Conservation (phyloP, 306 rosid species). For the Sicyos edulis region DNA sequence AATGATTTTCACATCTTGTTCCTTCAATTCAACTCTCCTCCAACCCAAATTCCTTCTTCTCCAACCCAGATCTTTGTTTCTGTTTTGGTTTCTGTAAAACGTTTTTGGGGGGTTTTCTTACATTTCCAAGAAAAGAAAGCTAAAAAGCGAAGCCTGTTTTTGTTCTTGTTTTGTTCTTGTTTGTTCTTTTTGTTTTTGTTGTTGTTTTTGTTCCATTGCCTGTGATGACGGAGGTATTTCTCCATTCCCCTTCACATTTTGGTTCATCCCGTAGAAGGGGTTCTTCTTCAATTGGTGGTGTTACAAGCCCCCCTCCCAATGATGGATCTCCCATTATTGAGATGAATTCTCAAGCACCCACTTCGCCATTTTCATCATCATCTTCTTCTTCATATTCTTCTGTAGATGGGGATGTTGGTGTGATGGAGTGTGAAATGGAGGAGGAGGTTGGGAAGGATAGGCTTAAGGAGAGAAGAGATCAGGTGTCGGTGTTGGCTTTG, state of each 20-base stretch:
- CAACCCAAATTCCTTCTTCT: slow-evolving; percentile 18
- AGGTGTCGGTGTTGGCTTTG: slow-evolving; percentile 51
- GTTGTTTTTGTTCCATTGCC: slow-evolving; percentile 37
- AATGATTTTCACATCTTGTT: slow-evolving; percentile 59
- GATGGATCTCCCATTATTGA: slow-evolving; percentile 30
- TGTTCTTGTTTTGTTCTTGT: neutral
- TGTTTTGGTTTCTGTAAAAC: slow-evolving; percentile 15
- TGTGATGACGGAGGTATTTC: slow-evolving; percentile 79
- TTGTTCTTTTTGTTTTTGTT: neutral
- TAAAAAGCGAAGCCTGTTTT: neutral
- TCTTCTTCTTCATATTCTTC: neutral
- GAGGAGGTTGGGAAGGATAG: slow-evolving; percentile 22
- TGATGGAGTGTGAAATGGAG: slow-evolving; percentile 24
- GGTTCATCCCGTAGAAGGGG: slow-evolving; percentile 33
- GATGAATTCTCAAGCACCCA: slow-evolving; percentile 17
- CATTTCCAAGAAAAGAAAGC: slow-evolving; percentile 35
- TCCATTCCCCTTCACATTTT: slow-evolving; percentile 52
- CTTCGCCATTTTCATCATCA: slow-evolving; percentile 18
- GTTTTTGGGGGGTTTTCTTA: slow-evolving; percentile 20
- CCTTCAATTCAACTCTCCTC: slow-evolving; percentile 37
- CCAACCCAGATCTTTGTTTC: slow-evolving; percentile 17
- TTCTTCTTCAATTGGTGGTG: slow-evolving; percentile 26
- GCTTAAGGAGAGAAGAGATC: slow-evolving; percentile 30
- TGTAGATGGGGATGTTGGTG: slow-evolving; percentile 27
- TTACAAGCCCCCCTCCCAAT: slow-evolving; percentile 24